Evolutionary conservation across 2,329 filamentous ascomycete species (phyloP), one percentile per base, ranked within the genome.

Genomic region (Monosporascus sp.): DNA sequence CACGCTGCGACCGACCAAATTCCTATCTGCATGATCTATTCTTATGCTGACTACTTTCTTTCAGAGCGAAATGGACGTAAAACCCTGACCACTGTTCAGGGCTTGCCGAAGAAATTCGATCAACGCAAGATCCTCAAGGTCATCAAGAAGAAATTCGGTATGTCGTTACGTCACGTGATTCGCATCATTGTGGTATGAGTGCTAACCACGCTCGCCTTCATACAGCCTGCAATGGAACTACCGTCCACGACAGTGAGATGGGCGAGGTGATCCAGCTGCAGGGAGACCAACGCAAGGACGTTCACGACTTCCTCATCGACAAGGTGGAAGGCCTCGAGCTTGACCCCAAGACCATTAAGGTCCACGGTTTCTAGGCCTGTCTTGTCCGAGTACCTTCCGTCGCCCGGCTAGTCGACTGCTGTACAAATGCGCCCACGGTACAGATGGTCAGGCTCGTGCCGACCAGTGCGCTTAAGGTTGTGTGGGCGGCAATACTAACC

Each of bases 21-120:
- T 5, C 11, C 22, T 17, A 27, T 24, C 11, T 31, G 11, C 43
- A 17, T 46, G 24, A 7, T 54, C 22, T 11, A 41, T 48, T 52
- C 51, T 50, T 50, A 47, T 57, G 53, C 79, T 82, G 65, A 84
- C 73, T 60, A 49, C 37, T 53, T 14, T 46, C n/a, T 22, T 52
- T 36, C 75, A 97, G 93, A 99, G 82, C 94, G 94, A 81, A 99
- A 99, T 97, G 94, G 94, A 86, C 94, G 94, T 78, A 99, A 99
- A 86, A 97, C 94, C 82, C 84, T 99, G 88, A 99, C 94, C 69
- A 99, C 94, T 69, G 92, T 99, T 71, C 93, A 97, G 85, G 94
- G 94, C 78, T 87, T 99, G 70, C 93, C 94, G 61, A 94, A 94
- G 82, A 97, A 97, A 75, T 97, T 97, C 72, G 93, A 97, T 79